phyloP scores from a whole-genome alignment of 1,284 basidiomycete species.

The Rhodotorula sp. region DNA sequence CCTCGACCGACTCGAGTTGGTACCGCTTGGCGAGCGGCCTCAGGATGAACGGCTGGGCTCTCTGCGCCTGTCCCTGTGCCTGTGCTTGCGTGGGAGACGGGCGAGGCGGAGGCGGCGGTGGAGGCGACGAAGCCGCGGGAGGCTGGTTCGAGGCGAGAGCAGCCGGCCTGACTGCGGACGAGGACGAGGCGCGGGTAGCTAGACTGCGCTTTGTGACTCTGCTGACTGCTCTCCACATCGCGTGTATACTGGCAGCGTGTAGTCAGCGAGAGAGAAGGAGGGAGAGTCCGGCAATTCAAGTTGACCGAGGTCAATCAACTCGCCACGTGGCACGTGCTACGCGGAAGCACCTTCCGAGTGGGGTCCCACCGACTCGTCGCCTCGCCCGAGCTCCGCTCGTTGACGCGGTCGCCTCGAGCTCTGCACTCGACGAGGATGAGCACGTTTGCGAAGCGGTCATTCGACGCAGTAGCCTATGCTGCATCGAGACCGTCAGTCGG shows the following conservation, averaged over 20 bases:
- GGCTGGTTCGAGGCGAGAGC: slow-evolving; percentile 4
- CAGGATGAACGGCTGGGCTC: slow-evolving; percentile 37
- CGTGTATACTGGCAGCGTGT: background rate
- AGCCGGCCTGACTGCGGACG: slow-evolving; percentile 10
- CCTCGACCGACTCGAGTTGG: slow-evolving; percentile 37
- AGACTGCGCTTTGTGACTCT: too few species aligned
- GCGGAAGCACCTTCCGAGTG: too few species aligned
- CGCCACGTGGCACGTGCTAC: too few species aligned
- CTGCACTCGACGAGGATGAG: slow-evolving; percentile 13
- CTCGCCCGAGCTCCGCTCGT: too few species aligned
- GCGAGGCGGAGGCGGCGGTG: background rate
- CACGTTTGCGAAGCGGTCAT: slow-evolving; percentile 32
- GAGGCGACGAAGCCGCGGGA: background rate
- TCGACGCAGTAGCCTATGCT: slow-evolving; percentile 35
- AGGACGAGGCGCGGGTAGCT: background rate
- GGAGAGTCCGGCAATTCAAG: too few species aligned
- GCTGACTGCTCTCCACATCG: background rate
- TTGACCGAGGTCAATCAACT: too few species aligned
- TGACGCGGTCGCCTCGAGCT: too few species aligned
- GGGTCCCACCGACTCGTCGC: too few species aligned
- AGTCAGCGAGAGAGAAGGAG: background rate
- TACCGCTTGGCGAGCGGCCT: slow-evolving; percentile 6
- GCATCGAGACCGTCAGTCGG: slow-evolving; percentile 28
- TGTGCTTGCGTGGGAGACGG: background rate
- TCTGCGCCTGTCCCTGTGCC: background rate